Base-by-base conservation (phyloP, 345 rosid species). In the Raphanus sativus region DNA sequence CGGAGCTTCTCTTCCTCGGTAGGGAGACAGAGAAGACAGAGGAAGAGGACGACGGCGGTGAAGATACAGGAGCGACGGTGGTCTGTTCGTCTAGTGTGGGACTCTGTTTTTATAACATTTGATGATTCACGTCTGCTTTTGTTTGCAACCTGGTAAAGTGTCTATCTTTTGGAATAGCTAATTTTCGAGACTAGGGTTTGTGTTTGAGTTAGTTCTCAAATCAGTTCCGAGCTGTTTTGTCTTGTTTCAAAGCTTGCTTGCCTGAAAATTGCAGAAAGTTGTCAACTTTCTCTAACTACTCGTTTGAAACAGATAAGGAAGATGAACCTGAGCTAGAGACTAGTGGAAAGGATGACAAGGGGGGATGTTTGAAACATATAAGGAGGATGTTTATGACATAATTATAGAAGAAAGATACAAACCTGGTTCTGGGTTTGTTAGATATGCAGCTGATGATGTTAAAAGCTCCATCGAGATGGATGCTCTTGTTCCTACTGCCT, bases 321-420 rank as follows among this genome's bases (percentile, higher is more conserved):
- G 88, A 86, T 75, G 91, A 84, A 9, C 74, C 79, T 52, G 86
- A 75, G n/a, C 65, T 73, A 29, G 89, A 82, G 70, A 80, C 70
- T 5, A 84, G 69, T 80, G 71, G 68, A 56, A 86, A 86, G 67
- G 85, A 77, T 48, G 86, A 85, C 40, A 69, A 84, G 26, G 86
- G 80, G 88, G 81, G 67, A 76, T 86, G 13, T n/a, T n/a, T n/a
- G n/a, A n/a, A n/a, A n/a, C n/a, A n/a, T n/a, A n/a, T n/a, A 75
- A 87, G 17, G 98, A 89, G 83, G 97, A 86, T 63, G 97, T 89
- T 60, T 89, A 85, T 67, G 96, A 91, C 80, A 89, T 77, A 74
- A 85, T 95, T 62, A 87, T 92, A 94, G 98, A 95, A 77, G 96
- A 89, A 61, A 86, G 92, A 28, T 92, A 85, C 82, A 89, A 78